Base-by-base conservation (phyloP, 768 basidiomycete genomes). In the Tricholoma saponaceum region DNA sequence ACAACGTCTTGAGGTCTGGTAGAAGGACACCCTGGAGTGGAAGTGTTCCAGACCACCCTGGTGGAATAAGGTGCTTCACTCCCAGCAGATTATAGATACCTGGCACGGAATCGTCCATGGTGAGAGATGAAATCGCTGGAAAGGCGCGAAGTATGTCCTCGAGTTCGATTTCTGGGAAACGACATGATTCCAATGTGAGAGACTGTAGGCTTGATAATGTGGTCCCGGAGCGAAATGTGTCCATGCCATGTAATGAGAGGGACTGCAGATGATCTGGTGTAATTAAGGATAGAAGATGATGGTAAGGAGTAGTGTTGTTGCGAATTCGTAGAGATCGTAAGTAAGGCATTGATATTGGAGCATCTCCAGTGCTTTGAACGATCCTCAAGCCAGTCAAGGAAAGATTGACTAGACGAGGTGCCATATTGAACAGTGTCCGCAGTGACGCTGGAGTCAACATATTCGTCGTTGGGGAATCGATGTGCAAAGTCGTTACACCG, bases 271-370 rank as follows among this genome's bases (percentile, higher is more conserved):
- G 60, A 4, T 75, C 73, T 52, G 73, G 64, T 14, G 61, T 58
- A 46, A 81, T 60, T 28, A 76, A 63, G 18, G 72, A 67, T 44
- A 74, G 57, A n/a, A 74, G 59, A 46, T 69, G 72, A 59, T 70
- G 68, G 20, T 70, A 58, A 8, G 70, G 66, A 8, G 70, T 70
- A 43, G 64, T 69, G n/a, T 69, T 69, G 4, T 74, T 74, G 25
- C 74, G 72, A 18, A 79, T 68, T 20, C 80, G 78, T n/a, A 81
- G 67, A 25, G 71, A 69, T 28, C 63, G 70, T 25, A 81, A 69
- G 16, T 62, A 57, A 26, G 72, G 70, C n/a, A 79, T 63, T 6
- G 58, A 41, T 47, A 75, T 70, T 14, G 76, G 72, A 10, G 72
- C 70, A 33, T 73, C 67, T 41, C 70, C 68, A n/a, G 71, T 66